Evolutionary conservation across 306 rosid genomes (phyloP).

Genomic region (Delonix regia): DNA sequence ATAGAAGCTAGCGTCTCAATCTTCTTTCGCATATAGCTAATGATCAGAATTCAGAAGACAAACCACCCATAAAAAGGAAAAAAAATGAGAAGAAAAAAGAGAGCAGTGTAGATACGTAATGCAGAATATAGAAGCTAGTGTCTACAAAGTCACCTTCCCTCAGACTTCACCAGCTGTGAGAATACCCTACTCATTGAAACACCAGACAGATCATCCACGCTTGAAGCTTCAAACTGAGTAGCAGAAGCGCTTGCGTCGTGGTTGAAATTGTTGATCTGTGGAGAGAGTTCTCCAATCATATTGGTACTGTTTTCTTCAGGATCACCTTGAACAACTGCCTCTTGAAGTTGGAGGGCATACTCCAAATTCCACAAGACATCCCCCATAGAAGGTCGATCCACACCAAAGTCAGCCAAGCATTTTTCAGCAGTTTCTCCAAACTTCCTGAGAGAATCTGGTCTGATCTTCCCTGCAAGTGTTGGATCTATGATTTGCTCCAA

Average conservation of each 20-base stretch:
- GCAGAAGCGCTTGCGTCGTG: conserved; percentile 51
- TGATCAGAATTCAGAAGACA: conserved; percentile 17
- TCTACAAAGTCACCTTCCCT: conserved; percentile 70
- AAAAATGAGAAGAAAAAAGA: background rate
- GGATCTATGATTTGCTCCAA: conserved; percentile 82
- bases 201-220: conserved; percentile 83
- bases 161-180: conserved; percentile 96
- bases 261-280: conserved; percentile 71
- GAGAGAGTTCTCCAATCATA: conserved; percentile 89
- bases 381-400: conserved; percentile 92
- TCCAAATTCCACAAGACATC: conserved; percentile 96
- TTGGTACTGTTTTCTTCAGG: conserved; percentile 90
- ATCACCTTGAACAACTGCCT: conserved; percentile 71
- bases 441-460: conserved; percentile 86
- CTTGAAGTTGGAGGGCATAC: conserved; percentile 91
- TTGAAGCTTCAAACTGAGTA: conserved; percentile 49
- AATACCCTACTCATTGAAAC: conserved; percentile 95
- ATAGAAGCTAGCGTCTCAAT: conserved; percentile 1
- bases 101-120: conserved; percentile 3
- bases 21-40: conserved; percentile 29
- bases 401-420: conserved; percentile 91
- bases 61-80: conserved; percentile 23
- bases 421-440: conserved; percentile 95
- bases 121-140: conserved; percentile 9
- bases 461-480: conserved; percentile 70